These are phyloP conservation scores for Trichomonas gallinae DNA, from an alignment of 208 protist genomes.

Conservation along the genomic window DNA sequence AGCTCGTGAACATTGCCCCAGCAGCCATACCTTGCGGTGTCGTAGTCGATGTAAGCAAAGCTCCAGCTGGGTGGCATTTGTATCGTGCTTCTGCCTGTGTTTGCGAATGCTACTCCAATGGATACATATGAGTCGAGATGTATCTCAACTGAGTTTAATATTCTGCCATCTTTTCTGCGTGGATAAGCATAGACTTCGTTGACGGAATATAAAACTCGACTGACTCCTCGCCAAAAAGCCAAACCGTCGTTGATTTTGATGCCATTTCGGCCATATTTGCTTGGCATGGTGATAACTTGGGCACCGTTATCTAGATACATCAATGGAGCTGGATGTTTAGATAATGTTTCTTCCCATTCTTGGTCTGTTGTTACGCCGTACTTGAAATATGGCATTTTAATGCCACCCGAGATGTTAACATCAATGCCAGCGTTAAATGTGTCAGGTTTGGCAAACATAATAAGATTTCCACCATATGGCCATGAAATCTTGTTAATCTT, in stretches of 20 bases:
- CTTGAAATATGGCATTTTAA: neutral
- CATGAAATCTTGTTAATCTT: neutral
- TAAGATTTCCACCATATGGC: neutral
- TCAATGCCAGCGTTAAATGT: neutral
- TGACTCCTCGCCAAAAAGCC: neutral
- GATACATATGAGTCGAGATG: neutral
- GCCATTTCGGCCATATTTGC: neutral
- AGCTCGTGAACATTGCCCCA: neutral
- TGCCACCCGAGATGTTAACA: neutral
- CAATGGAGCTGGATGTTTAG: neutral
- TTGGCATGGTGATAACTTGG: neutral
- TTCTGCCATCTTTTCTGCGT: neutral
- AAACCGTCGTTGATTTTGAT: neutral
- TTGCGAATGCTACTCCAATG: neutral
- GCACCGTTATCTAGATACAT: neutral
- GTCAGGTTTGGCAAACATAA: neutral
- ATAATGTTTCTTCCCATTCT: neutral
- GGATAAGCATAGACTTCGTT: neutral
- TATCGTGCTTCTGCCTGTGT: neutral
- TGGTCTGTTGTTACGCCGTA: neutral
- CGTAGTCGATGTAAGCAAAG: neutral
- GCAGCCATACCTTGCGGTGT: neutral
- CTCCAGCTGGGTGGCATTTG: neutral
- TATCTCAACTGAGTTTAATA: neutral
- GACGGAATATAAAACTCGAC: neutral